Conservation (phyloP, 441 rosid species). For the Arabidopsis lyrata region DNA sequence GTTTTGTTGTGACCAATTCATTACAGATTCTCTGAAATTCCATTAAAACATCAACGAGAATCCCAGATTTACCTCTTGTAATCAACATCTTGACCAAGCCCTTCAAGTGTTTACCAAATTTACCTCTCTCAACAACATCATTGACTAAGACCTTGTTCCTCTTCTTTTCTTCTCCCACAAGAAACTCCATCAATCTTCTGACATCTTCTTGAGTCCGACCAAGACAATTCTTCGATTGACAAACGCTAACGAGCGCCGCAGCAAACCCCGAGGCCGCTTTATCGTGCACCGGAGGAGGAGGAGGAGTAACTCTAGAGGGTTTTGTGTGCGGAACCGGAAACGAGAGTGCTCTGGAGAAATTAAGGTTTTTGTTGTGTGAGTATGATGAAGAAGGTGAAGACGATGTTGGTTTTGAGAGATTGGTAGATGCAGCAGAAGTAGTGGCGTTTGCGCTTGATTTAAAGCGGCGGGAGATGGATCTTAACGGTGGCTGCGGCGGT, state of each 20-base stretch:
- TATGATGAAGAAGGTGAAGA: conserved; percentile 45
- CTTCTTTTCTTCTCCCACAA: conserved; percentile 53
- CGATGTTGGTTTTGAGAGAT: conserved; percentile 44
- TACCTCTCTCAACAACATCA: conserved; percentile 47
- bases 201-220: conserved; percentile 54
- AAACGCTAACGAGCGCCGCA: conserved; percentile 66
- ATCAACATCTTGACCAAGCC: conserved; percentile 60
- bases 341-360: conserved; percentile 26
- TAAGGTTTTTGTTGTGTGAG: conserved; percentile 32
- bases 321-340: conserved; percentile 20
- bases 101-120: conserved; percentile 51
- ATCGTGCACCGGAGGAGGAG: conserved; percentile 47
- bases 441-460: conserved; percentile 25
- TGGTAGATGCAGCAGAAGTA: conserved; percentile 41
- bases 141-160: conserved; percentile 46
- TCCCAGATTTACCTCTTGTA: conserved; percentile 52
- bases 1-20: conserved; percentile 46
- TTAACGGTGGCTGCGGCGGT: conserved; percentile 38
- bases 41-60: conserved; percentile 56
- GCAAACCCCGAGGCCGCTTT: conserved; percentile 70
- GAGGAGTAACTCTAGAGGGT: conserved; percentile 35
- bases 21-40: conserved; percentile 69
- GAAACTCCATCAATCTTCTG: conserved; percentile 47
- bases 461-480: conserved; percentile 32
- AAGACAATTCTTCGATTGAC: conserved; percentile 55